phyloP scores from a whole-genome alignment of 2,329 filamentous ascomycete genomes.

The Stagonosporopsis cucurbitacearum region DNA sequence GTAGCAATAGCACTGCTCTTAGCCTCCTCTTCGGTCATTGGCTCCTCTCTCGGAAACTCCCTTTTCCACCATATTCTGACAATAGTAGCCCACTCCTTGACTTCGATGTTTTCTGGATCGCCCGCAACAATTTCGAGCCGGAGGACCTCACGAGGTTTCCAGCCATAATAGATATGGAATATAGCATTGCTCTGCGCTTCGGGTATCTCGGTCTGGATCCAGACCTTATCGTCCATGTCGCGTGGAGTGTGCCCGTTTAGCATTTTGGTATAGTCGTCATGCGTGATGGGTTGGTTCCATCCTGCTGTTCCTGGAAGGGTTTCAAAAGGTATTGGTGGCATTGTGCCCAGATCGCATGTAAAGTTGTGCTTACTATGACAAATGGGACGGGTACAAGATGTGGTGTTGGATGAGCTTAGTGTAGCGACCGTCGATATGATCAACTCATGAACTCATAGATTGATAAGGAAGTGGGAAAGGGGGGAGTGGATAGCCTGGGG shows the following conservation, averaged over 20 bases:
- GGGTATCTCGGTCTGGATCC: slow-evolving; percentile 11
- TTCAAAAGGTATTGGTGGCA: slow-evolving; percentile 11
- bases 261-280: slow-evolving; percentile 20
- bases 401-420: background rate
- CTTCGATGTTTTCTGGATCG: slow-evolving; percentile 18
- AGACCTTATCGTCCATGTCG: slow-evolving; percentile 19
- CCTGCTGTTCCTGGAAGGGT: slow-evolving; percentile 14
- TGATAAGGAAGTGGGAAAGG: background rate
- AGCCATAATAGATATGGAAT: slow-evolving; percentile 15
- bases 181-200: slow-evolving; percentile 5
- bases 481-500: slow-evolving; percentile 7
- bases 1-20: slow-evolving; percentile 15
- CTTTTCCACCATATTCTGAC: slow-evolving; percentile 21
- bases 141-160: slow-evolving; percentile 9
- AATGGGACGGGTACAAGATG: background rate
- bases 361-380: background rate
- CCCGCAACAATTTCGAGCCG: slow-evolving; percentile 14
- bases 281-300: slow-evolving; percentile 18
- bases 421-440: background rate
- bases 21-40: slow-evolving; percentile 18
- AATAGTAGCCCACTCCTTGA: slow-evolving; percentile 23
- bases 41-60: slow-evolving; percentile 2
- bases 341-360: background rate
- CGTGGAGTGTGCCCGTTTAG: slow-evolving; percentile 14
- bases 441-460: background rate